Conservation (phyloP, 441 rosid species). For the Cnidoscolus chayamansa region DNA sequence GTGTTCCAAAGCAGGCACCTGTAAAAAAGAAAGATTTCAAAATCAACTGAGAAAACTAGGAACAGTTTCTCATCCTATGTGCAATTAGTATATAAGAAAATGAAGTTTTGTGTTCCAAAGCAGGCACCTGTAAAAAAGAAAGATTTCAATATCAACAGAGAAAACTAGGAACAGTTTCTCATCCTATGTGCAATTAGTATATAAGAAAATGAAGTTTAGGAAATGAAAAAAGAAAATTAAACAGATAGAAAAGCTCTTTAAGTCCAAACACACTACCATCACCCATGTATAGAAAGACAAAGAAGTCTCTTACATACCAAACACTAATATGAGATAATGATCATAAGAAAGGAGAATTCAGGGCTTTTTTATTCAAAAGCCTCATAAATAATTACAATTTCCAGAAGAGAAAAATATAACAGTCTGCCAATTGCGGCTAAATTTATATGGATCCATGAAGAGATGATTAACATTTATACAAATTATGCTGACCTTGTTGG, state of each 20-base stretch:
- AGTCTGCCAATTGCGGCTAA: background rate
- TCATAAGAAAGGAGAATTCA: background rate
- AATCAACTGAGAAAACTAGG: background rate
- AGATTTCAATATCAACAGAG: background rate
- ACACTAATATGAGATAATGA: too few relatives aligned
- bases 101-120: conserved; percentile 62
- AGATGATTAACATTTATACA: background rate
- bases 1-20: conserved; percentile 91
- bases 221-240: background rate
- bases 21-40: conserved; percentile 5
- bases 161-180: background rate
- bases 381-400: background rate
- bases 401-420: background rate
- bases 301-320: too few relatives aligned
- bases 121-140: conserved; percentile 57
- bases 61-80: background rate
- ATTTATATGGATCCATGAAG: background rate
- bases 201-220: conserved; percentile 11
- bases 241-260: background rate
- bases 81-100: background rate
- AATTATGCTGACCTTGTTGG: conserved; percentile 36
- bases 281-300: too few relatives aligned
- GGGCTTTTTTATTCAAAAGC: background rate
- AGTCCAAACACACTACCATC: background rate
- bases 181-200: background rate